Percentiles rank a stretch among this genome's conserved stretches.
Evolutionary conservation across 192 early-diverging fungal species (phyloP).

Genomic region (Thoreauomyces humboldtii): DNA sequence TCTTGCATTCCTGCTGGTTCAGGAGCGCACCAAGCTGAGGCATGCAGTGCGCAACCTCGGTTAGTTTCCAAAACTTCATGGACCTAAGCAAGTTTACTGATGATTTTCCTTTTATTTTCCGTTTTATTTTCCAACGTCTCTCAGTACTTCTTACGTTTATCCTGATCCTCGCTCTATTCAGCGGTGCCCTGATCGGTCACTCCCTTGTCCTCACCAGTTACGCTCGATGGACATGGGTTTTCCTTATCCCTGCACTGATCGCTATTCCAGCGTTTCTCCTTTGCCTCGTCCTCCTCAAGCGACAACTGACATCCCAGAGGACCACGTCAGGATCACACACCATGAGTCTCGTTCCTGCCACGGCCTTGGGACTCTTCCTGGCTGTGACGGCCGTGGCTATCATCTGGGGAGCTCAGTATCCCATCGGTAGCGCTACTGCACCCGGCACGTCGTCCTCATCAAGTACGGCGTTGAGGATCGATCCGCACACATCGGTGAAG

Average conservation of each 20-base stretch:
- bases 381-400: neutral
- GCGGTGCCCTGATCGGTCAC: neutral
- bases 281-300: neutral
- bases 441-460: no score
- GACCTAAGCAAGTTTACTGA: no score
- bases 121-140: no score
- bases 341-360: no score
- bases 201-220: neutral
- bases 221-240: slow-evolving; percentile 1
- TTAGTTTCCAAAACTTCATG: no score
- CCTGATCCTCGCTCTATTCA: neutral
- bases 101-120: no score
- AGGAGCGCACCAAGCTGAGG: neutral
- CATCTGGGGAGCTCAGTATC: slow-evolving; percentile 14
- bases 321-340: no score
- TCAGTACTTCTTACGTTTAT: neutral
- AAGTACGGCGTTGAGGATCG: no score
- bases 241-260: slow-evolving; percentile 12
- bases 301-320: no score
- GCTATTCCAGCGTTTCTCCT: neutral
- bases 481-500: no score
- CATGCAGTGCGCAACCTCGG: neutral
- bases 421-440: no score
- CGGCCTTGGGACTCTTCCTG: neutral
- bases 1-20: neutral